Base-by-base conservation (phyloP, 1,139 yeast genomes). In the Hyphopichia fennica region DNA sequence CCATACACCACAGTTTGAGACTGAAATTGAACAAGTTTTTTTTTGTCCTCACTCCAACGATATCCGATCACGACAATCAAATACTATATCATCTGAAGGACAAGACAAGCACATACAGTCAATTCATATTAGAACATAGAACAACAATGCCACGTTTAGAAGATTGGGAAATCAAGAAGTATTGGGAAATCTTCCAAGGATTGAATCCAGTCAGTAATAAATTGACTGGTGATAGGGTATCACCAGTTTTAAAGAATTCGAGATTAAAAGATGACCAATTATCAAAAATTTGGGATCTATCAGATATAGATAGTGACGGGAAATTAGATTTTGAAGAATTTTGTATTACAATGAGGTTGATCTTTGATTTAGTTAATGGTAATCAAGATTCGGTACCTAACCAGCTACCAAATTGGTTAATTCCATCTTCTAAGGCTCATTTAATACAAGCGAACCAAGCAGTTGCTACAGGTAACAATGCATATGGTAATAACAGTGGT, bases 181-280 rank as follows among this genome's bases (percentile, higher is more conserved):
- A 89, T 72, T 93, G 98, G 98, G 96, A 93, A 64, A 90, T 93
- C 43, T 93, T 93, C 71, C 83, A 87, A 51, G 96, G 96, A 9
- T 77, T 93, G 53, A 79, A 80, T 49, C 99, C 99, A 0, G 79
- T 69, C 23, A 79, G 79, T 46, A 91, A 90, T 54, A 82, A 84
- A 58, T 76, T 93, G 27, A 77, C 86, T 18, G 96, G 96, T 35
- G 95, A 87, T 45, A 83, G 87, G 60, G 96, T 91, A 14, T 80
- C 88, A 30, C 84, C 91, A 1, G 95, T 93, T 38, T 79, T 93
- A 56, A 89, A 88, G 65, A 93, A 93, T 67, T 88, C 96, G 29
- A 85, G 90, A 51, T 77, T 93, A 45, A 79, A 81, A 41, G 90
- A 89, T 46, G 76, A 79, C 30, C 82, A 89, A 57, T 73, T 95